Evolutionary conservation across 352 stramenopile species (phyloP).

Genomic region (Pythium phragmiticola): DNA sequence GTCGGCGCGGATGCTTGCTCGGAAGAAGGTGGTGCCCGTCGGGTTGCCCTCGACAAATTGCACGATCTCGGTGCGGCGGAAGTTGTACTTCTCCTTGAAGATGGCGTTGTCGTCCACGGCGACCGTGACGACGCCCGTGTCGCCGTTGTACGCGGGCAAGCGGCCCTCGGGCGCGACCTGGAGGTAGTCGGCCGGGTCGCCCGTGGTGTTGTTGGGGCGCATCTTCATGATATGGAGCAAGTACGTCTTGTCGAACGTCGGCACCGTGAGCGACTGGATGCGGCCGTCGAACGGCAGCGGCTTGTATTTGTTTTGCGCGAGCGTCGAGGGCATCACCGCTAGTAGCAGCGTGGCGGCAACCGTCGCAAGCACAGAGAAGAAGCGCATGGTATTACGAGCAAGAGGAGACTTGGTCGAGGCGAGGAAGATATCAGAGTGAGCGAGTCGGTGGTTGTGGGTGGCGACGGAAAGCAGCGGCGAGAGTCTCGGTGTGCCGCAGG

Average conservation of each 20-base stretch:
- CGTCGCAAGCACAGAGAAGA: slow-evolving; percentile 6
- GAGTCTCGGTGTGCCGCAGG: not conserved
- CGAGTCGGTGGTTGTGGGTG: not conserved
- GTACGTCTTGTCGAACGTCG: slow-evolving; percentile 13
- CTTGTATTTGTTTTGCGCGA: slow-evolving; percentile 9
- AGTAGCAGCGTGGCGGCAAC: not conserved
- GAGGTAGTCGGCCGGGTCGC: slow-evolving; percentile 34
- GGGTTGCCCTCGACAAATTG: slow-evolving; percentile 33
- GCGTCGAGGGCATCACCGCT: not conserved
- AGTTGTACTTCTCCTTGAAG: slow-evolving; percentile 28
- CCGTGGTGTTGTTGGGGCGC: slow-evolving; percentile 31
- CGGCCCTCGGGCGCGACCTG: slow-evolving; percentile 26
- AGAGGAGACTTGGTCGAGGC: not conserved
- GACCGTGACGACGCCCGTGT: slow-evolving; percentile 32
- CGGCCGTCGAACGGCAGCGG: slow-evolving; percentile 16
- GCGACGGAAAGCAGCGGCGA: not conserved
- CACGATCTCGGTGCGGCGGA: slow-evolving; percentile 34
- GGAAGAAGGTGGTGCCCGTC: slow-evolving; percentile 35
- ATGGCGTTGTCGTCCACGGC: slow-evolving; percentile 33
- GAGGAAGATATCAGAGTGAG: slow-evolving; percentile 1
- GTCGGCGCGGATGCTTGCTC: slow-evolving; percentile 21
- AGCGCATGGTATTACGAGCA: slow-evolving; percentile 1
- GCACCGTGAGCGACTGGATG: slow-evolving; percentile 12
- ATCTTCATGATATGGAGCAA: slow-evolving; percentile 21
- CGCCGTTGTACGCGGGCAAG: slow-evolving; percentile 34